Percentiles rank a stretch among this genome's conserved stretches.
These are phyloP conservation scores for Teratosphaeria epicoccoides DNA, from an alignment of 2,329 filamentous ascomycete species.

Conservation along the genomic window DNA sequence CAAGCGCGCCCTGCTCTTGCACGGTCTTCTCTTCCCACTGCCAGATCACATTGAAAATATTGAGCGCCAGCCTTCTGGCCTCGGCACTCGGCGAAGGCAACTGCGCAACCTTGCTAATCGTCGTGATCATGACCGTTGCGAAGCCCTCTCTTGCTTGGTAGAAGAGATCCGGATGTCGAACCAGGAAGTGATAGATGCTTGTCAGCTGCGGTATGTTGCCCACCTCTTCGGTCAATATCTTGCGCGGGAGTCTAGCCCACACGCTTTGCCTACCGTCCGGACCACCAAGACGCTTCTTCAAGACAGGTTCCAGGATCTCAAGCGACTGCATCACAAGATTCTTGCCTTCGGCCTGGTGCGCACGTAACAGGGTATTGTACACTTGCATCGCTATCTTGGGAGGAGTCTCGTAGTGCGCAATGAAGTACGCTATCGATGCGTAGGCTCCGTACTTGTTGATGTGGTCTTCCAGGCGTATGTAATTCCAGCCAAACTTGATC, in stretches of 20 bases:
- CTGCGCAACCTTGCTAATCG: slow-evolving; percentile 75
- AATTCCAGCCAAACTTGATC: slow-evolving; percentile 98
- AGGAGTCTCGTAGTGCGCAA: slow-evolving; percentile 91
- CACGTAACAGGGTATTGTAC: slow-evolving; percentile 80
- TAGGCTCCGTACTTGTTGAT: slow-evolving; percentile 99
- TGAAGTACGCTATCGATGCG: slow-evolving; percentile 94
- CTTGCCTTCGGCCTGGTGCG: slow-evolving; percentile 89
- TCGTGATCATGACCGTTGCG: slow-evolving; percentile 75
- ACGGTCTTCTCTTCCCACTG: slow-evolving; percentile 83
- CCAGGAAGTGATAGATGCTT: slow-evolving; percentile 93
- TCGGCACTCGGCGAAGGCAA: slow-evolving; percentile 80
- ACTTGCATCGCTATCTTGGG: slow-evolving; percentile 93
- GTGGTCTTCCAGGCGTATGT: slow-evolving; percentile 94
- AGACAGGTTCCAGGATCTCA: slow-evolving; percentile 86
- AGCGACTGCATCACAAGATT: slow-evolving; percentile 87
- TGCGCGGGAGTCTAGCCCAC: slow-evolving; percentile 83
- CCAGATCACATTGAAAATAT: slow-evolving; percentile 83
- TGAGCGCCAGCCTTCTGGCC: slow-evolving; percentile 80
- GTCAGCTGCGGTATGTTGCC: slow-evolving; percentile 93
- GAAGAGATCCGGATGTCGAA: slow-evolving; percentile 83
- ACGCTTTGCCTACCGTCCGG: slow-evolving; percentile 64
- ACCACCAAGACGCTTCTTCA: slow-evolving; percentile 70
- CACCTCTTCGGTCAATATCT: slow-evolving; percentile 86
- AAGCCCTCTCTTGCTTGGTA: slow-evolving; percentile 93
- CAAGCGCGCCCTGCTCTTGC: slow-evolving; percentile 41